A percentile compares a stretch with the other conserved stretches of the same genome.
phyloP scores from a whole-genome alignment of 192 early-diverging fungal genomes.

The Gorgonomyces haynaldii region DNA sequence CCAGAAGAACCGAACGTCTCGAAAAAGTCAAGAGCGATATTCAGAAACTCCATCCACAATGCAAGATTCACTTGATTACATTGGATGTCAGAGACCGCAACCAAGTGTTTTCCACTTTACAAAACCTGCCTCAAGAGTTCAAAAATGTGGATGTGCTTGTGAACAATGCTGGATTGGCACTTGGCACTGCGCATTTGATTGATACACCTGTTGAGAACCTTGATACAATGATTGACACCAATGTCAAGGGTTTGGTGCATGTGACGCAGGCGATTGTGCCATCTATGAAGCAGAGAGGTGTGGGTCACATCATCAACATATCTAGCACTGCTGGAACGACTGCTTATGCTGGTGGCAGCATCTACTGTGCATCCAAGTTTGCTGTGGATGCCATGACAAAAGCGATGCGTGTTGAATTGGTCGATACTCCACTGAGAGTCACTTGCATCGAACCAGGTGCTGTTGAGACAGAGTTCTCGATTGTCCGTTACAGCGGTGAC shows the following conservation, averaged over 20 bases:
- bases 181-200: slow-evolving; percentile 61
- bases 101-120: slow-evolving; percentile 23
- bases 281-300: slow-evolving; percentile 54
- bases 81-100: slow-evolving; percentile 60
- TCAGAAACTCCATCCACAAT: slow-evolving; percentile 23
- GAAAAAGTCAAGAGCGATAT: slow-evolving; percentile 43
- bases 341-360: slow-evolving; percentile 57
- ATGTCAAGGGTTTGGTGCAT: slow-evolving; percentile 80
- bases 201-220: slow-evolving; percentile 47
- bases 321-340: slow-evolving; percentile 62
- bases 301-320: slow-evolving; percentile 79
- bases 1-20: slow-evolving; percentile 44
- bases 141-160: slow-evolving; percentile 67
- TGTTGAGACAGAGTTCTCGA: slow-evolving; percentile 87
- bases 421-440: slow-evolving; percentile 55
- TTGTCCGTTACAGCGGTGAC: slow-evolving; percentile 68
- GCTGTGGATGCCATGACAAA: slow-evolving; percentile 73
- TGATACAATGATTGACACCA: slow-evolving; percentile 77
- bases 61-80: slow-evolving; percentile 46
- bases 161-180: slow-evolving; percentile 78
- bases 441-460: slow-evolving; percentile 62
- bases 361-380: slow-evolving; percentile 54
- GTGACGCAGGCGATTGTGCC: slow-evolving; percentile 68
- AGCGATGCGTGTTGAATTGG: slow-evolving; percentile 62
- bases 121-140: slow-evolving; percentile 40